Evolutionary conservation across 139 green algal genomes (phyloP).

Genomic region (Chlorella sp.): DNA sequence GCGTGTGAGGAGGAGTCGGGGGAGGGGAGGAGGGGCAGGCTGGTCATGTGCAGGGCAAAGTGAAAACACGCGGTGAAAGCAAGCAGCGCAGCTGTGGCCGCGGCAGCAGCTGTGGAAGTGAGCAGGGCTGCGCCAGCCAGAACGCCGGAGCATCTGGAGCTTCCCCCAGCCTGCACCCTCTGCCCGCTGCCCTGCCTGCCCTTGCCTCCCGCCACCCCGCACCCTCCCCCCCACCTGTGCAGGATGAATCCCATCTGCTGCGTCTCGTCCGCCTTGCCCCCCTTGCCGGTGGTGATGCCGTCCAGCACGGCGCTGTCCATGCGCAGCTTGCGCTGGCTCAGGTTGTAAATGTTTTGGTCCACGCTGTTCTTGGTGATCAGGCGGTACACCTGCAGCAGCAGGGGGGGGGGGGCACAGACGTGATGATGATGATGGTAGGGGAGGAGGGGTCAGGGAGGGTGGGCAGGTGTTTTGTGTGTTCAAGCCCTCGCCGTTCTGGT

Average conservation of each 20-base stretch:
- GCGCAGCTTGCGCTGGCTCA: slow-evolving; percentile 89
- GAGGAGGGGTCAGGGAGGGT: too few relatives aligned
- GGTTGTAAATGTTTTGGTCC: slow-evolving; percentile 85
- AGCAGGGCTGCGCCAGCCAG: too few relatives aligned
- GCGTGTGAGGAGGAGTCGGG: background rate
- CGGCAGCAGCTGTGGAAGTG: too few relatives aligned
- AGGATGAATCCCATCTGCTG: slow-evolving; percentile 57
- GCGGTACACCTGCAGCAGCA: slow-evolving; percentile 80
- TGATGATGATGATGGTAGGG: background rate
- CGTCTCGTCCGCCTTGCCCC: slow-evolving; percentile 39
- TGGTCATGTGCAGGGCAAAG: background rate
- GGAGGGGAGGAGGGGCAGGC: background rate
- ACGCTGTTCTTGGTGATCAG: slow-evolving; percentile 85
- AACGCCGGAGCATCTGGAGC: too few relatives aligned
- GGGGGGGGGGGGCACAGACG: background rate
- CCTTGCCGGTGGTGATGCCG: slow-evolving; percentile 48
- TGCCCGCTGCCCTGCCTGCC: too few relatives aligned
- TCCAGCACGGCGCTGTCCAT: slow-evolving; percentile 74
- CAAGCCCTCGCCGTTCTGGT: too few relatives aligned
- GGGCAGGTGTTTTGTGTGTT: too few relatives aligned
- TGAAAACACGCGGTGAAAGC: too few relatives aligned
- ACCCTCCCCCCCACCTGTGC: slow-evolving; percentile 15
- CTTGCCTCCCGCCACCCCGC: background rate
- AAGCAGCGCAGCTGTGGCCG: background rate
- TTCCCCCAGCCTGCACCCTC: too few relatives aligned